A percentile compares a stretch with the other conserved stretches of the same genome.
phyloP scores from a whole-genome alignment of 2,329 filamentous ascomycete genomes.

The Zasmidium citrigriseum region DNA sequence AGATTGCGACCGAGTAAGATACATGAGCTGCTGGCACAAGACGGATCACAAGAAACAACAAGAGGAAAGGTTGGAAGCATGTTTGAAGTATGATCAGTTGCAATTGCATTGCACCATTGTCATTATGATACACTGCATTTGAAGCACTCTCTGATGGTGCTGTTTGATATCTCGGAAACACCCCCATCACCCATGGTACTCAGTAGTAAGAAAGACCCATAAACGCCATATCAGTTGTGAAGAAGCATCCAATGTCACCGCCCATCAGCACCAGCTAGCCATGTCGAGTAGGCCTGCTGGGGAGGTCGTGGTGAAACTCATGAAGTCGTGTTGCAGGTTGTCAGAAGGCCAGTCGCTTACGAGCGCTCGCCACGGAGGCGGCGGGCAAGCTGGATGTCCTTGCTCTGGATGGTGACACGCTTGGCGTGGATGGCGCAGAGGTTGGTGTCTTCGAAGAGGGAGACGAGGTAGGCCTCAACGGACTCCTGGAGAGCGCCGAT shows the following conservation, averaged over 20 bases:
- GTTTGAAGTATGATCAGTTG: slow-evolving; percentile 26
- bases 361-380: slow-evolving; percentile 58
- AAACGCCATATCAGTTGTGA: slow-evolving; percentile 20
- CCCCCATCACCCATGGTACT: slow-evolving; percentile 27
- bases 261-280: slow-evolving; percentile 31
- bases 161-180: slow-evolving; percentile 36
- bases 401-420: slow-evolving; percentile 86
- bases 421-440: slow-evolving; percentile 96
- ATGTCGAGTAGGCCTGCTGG: slow-evolving; percentile 20
- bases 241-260: slow-evolving; percentile 23
- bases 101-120: slow-evolving; percentile 36
- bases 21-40: background rate
- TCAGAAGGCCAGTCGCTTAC: slow-evolving; percentile 39
- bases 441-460: slow-evolving; percentile 95
- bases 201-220: slow-evolving; percentile 24
- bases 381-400: slow-evolving; percentile 89
- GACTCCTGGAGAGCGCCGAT: slow-evolving; percentile 93
- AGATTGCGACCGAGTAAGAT: slow-evolving; percentile 24
- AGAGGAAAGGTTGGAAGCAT: slow-evolving; percentile 1
- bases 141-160: slow-evolving; percentile 27
- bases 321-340: slow-evolving; percentile 24
- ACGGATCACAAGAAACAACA: slow-evolving; percentile 1
- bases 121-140: slow-evolving; percentile 42
- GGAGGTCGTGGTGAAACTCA: slow-evolving; percentile 30
- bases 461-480: slow-evolving; percentile 92